A percentile compares a stretch with the other conserved stretches of the same genome.
Conservation (phyloP, 2,329 filamentous ascomycete species). For the Botrytis tulipae region DNA sequence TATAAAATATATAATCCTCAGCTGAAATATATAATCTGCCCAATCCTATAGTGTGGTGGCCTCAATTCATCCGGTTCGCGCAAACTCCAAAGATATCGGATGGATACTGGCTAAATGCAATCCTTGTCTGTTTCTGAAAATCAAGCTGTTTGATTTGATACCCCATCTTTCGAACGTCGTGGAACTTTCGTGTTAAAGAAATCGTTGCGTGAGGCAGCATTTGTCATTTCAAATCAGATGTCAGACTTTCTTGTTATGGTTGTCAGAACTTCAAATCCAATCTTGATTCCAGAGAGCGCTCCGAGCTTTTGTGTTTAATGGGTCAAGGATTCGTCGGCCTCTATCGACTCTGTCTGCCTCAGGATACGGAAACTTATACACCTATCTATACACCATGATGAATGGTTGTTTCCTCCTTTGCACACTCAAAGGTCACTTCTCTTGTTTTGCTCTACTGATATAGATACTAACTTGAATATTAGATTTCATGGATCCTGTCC, state of each 20-base stretch:
- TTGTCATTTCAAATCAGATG: neutral
- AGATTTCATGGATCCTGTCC: neutral
- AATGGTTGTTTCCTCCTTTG: neutral
- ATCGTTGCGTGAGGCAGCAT: too few relatives aligned
- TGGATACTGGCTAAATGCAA: slow-evolving; percentile 2
- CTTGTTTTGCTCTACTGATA: neutral
- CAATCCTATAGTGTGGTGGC: too few relatives aligned
- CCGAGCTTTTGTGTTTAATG: neutral
- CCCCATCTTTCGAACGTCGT: slow-evolving; percentile 1
- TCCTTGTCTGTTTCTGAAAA: slow-evolving; percentile 15
- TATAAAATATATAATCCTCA: too few relatives aligned
- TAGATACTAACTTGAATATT: neutral
- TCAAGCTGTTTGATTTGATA: neutral
- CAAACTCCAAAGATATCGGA: slow-evolving; percentile 8
- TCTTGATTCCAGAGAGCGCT: neutral
- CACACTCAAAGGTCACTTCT: neutral
- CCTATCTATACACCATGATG: neutral
- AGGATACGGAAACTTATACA: too few relatives aligned
- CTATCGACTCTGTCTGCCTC: neutral
- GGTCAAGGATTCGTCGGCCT: too few relatives aligned
- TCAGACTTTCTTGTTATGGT: neutral
- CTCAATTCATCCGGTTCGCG: neutral
- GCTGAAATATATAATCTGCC: too few relatives aligned
- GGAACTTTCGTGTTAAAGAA: neutral
- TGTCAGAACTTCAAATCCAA: neutral